Evolutionary conservation across 306 rosid genomes (phyloP).

Genomic region (Pueraria montana): DNA sequence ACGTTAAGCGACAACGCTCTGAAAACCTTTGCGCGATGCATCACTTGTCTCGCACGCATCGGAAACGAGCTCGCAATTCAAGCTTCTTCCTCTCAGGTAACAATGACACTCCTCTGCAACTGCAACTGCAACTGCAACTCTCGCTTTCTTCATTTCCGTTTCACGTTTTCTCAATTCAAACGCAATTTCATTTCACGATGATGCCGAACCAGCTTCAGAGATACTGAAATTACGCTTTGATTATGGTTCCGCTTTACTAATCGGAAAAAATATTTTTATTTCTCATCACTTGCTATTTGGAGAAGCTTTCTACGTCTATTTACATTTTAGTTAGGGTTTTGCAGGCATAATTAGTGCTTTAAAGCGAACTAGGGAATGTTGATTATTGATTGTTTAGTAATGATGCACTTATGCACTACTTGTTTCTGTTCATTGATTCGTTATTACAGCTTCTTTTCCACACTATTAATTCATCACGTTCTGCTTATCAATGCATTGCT

Average conservation of each 20-base stretch:
- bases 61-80: conserved; percentile 90
- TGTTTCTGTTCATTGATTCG: background rate
- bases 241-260: background rate
- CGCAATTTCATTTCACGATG: background rate
- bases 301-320: background rate
- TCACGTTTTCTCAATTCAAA: background rate
- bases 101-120: background rate
- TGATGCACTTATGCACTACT: background rate
- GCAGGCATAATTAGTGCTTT: background rate
- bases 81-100: conserved; percentile 88
- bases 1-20: conserved; percentile 78
- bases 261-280: background rate
- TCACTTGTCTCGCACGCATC: conserved; percentile 90
- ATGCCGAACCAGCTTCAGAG: background rate
- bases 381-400: background rate
- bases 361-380: background rate
- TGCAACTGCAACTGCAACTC: background rate
- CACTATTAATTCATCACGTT: conserved; percentile 82
- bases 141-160: background rate
- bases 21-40: conserved; percentile 83
- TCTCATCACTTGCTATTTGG: background rate
- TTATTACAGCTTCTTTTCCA: conserved; percentile 74
- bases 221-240: background rate
- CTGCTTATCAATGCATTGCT: conserved; percentile 79
- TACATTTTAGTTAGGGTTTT: conserved; percentile 50